Evolutionary conservation across 2,329 filamentous ascomycete genomes (phyloP).

Genomic region (Ophiocordyceps camponoti-saundersi): DNA sequence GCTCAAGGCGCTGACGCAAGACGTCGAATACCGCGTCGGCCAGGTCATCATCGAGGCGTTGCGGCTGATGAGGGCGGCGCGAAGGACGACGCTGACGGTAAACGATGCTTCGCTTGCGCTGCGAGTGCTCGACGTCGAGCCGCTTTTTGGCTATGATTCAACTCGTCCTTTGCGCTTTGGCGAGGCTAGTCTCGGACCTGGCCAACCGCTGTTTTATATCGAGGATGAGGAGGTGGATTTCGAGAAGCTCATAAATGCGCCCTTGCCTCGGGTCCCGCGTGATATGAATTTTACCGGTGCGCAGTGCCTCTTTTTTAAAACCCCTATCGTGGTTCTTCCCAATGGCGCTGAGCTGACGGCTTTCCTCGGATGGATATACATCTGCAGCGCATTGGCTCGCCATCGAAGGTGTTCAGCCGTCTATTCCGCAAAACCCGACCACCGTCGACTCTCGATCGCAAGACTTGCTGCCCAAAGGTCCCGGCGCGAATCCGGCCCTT

Average conservation of each 20-base stretch:
- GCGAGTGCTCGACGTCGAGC: constrained; percentile 77
- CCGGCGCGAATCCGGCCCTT: constrained; percentile 70
- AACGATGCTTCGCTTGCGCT: constrained; percentile 81
- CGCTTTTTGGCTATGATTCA: constrained; percentile 90
- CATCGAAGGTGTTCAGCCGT: constrained; percentile 91
- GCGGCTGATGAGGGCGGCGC: constrained; percentile 87
- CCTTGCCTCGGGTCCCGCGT: constrained; percentile 81
- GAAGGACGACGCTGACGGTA: constrained; percentile 73
- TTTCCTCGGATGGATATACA: background rate
- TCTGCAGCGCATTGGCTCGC: constrained; percentile 84
- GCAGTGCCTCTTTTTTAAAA: constrained; percentile 7
- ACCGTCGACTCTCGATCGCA: constrained; percentile 67
- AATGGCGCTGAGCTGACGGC: constrained; percentile 2
- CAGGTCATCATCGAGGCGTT: constrained; percentile 88
- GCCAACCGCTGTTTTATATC: constrained; percentile 90
- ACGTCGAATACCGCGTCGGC: constrained; percentile 87
- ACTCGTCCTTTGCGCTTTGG: constrained; percentile 79
- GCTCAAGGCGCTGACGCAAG: constrained; percentile 71
- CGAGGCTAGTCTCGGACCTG: constrained; percentile 82
- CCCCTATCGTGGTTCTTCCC: background rate
- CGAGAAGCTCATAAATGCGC: constrained; percentile 95
- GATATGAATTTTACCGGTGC: constrained; percentile 83
- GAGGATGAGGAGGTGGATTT: constrained; percentile 98
- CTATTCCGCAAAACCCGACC: constrained; percentile 91
- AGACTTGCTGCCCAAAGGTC: constrained; percentile 78